Evolutionary conservation across 495 filamentous ascomycete genomes (phyloP).

Genomic region (Aspergillus campestris): DNA sequence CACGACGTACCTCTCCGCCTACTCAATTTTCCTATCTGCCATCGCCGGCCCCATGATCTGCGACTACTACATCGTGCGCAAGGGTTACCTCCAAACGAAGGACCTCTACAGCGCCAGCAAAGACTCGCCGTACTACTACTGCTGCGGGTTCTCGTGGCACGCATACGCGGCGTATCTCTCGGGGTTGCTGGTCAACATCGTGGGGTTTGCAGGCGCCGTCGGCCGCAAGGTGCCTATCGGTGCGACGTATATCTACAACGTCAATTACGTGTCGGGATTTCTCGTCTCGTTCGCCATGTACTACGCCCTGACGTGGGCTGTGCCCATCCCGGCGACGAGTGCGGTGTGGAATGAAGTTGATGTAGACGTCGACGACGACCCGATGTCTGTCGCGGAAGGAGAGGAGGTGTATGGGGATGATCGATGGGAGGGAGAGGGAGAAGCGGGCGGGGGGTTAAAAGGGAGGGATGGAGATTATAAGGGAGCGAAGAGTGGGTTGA

Average conservation of each 20-base stretch:
- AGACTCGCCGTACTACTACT: slow-evolving; percentile 63
- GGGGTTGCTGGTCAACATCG: slow-evolving; percentile 87
- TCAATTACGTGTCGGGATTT: slow-evolving; percentile 87
- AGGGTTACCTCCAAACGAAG: slow-evolving; percentile 70
- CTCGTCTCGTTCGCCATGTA: slow-evolving; percentile 62
- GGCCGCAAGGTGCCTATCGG: slow-evolving; percentile 63
- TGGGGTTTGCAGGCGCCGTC: slow-evolving; percentile 81
- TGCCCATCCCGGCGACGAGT: slow-evolving; percentile 65
- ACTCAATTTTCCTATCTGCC: slow-evolving; percentile 90
- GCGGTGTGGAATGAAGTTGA: slow-evolving; percentile 77
- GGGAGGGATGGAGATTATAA: too few relatives aligned
- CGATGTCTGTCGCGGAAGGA: slow-evolving; percentile 31
- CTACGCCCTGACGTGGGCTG: slow-evolving; percentile 56
- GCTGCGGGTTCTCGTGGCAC: slow-evolving; percentile 69
- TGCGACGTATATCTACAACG: slow-evolving; percentile 77
- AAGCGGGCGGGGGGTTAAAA: background rate
- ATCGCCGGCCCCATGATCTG: slow-evolving; percentile 85
- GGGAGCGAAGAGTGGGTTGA: too few relatives aligned
- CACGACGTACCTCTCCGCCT: slow-evolving; percentile 88
- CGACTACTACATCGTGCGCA: slow-evolving; percentile 86
- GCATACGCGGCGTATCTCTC: slow-evolving; percentile 76
- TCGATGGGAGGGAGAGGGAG: slow-evolving; percentile 15
- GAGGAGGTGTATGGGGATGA: slow-evolving; percentile 15
- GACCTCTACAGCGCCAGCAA: slow-evolving; percentile 69
- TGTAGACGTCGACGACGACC: slow-evolving; percentile 38